Conservation (phyloP, 129 eudicot species). For the Gnaphalium uliginosum region DNA sequence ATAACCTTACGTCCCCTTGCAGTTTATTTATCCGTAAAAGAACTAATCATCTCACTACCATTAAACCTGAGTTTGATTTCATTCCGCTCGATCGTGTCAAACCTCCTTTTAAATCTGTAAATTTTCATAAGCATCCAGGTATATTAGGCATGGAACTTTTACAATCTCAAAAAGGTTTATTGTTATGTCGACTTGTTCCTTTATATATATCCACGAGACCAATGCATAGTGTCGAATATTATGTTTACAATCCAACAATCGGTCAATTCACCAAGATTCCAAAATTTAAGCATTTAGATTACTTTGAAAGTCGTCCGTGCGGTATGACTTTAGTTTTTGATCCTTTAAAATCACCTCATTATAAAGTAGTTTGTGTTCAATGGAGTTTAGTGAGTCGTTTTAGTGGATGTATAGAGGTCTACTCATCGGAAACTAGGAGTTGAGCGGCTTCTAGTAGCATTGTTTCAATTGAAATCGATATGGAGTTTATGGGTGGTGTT, state of each 20-base stretch:
- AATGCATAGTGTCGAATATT: not conserved
- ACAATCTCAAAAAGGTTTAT: not conserved
- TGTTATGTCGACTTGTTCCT: not conserved
- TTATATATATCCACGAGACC: not conserved
- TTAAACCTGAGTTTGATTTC: no score
- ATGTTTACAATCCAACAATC: constrained; percentile 3
- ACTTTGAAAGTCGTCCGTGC: not conserved
- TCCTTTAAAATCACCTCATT: not conserved
- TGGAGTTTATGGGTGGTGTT: not conserved
- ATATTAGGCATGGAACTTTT: no score
- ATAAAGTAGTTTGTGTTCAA: not conserved
- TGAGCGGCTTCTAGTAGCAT: not conserved
- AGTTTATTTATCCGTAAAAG: no score
- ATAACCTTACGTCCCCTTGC: no score
- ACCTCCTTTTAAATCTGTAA: not conserved
- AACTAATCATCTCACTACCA: no score
- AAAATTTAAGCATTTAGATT: not conserved
- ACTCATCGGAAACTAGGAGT: not conserved
- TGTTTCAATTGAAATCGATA: not conserved
- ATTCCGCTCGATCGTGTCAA: not conserved
- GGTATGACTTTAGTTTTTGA: not conserved
- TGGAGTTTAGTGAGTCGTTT: not conserved
- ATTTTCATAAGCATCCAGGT: not conserved
- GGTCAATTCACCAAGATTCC: not conserved
- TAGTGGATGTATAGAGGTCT: not conserved